These are phyloP conservation scores for Cladosporium oxysporum DNA, from an alignment of 2,329 filamentous ascomycete genomes.

Conservation along the genomic window DNA sequence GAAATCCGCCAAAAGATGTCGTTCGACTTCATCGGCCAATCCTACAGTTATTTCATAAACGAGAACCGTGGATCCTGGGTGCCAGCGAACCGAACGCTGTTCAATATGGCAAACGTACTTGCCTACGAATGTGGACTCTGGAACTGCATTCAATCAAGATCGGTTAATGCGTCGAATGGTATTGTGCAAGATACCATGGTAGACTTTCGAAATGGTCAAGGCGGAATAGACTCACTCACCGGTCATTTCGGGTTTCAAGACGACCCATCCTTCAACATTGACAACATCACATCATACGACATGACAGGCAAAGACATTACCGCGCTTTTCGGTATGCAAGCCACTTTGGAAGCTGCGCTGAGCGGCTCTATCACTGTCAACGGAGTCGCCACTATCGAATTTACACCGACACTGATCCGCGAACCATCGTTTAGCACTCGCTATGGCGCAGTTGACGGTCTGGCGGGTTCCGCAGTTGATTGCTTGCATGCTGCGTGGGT, in stretches of 20 bases:
- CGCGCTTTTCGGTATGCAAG: background rate
- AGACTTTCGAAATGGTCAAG: background rate
- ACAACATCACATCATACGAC: constrained; percentile 4
- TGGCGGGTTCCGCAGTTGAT: background rate
- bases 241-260: background rate
- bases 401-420: background rate
- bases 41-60: background rate
- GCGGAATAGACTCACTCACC: background rate
- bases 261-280: constrained; percentile 6
- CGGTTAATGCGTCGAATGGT: constrained; percentile 14
- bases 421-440: background rate
- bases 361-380: constrained; percentile 6
- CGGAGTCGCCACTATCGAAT: background rate
- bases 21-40: constrained; percentile 16
- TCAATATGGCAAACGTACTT: constrained; percentile 1
- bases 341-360: background rate
- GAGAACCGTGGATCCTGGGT: background rate
- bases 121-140: constrained; percentile 18
- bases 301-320: background rate
- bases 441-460: background rate
- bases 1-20: background rate
- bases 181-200: background rate
- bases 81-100: background rate
- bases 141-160: constrained; percentile 9
- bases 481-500: constrained; percentile 15